Evolutionary conservation across 768 basidiomycete species (phyloP).

Genomic region (Hydnomerulius pinastri): DNA sequence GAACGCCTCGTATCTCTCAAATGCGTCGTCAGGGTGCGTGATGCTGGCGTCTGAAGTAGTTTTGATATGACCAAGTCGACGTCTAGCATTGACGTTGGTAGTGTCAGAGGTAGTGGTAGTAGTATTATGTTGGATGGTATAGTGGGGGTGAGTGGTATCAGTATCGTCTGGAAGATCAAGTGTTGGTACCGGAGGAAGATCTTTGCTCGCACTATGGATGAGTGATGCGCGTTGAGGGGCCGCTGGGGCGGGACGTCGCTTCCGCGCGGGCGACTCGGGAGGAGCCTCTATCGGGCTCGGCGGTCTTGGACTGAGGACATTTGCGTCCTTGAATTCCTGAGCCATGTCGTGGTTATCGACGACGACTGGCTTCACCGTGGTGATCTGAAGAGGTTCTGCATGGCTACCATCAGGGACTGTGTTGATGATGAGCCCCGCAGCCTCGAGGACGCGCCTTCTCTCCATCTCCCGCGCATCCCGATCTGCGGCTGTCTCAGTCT

Average conservation of each 20-base stretch:
- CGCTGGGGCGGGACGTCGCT: conserved; percentile 29
- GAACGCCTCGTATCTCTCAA: conserved; percentile 87
- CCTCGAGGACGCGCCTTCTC: conserved; percentile 80
- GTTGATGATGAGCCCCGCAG: conserved; percentile 83
- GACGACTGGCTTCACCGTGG: neutral
- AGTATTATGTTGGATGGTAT: too few relatives aligned
- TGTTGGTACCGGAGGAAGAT: conserved; percentile 56
- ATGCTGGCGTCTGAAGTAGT: conserved; percentile 15
- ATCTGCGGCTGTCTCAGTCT: conserved; percentile 50
- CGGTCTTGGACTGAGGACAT: conserved; percentile 18
- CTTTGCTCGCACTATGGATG: conserved; percentile 37
- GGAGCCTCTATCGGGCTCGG: conserved; percentile 39
- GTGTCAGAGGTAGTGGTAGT: neutral
- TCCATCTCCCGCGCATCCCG: conserved; percentile 68
- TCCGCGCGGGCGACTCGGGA: conserved; percentile 34
- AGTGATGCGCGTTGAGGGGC: conserved; percentile 19
- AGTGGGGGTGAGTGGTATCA: neutral
- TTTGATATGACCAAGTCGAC: conserved; percentile 6
- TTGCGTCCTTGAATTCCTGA: conserved; percentile 45
- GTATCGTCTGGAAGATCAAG: conserved; percentile 27
- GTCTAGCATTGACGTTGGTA: conserved; percentile 1
- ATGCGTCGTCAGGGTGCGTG: conserved; percentile 73
- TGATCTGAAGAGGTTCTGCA: neutral
- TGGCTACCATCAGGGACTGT: conserved; percentile 34
- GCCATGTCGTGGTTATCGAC: conserved; percentile 33